Conservation (phyloP, 164 flowering plant genomes). For the Euptelea pleiosperma region DNA sequence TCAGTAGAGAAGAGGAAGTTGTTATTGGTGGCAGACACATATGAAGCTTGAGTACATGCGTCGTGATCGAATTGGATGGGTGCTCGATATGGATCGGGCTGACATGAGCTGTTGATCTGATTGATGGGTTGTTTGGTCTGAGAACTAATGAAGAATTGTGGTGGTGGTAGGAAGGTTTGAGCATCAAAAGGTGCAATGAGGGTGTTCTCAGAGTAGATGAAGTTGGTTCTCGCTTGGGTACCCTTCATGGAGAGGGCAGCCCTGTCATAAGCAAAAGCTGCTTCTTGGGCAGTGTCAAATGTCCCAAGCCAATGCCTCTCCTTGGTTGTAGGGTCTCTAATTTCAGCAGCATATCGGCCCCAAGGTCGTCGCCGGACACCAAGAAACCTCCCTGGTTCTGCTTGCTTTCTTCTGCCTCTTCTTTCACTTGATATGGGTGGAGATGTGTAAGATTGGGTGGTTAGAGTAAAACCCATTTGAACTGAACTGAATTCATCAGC, state of each 20-base stretch:
- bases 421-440: conserved; percentile 35
- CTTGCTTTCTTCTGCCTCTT: conserved; percentile 68
- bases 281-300: conserved; percentile 95
- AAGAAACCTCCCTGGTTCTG: conserved; percentile 86
- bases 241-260: conserved; percentile 98
- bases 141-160: conserved; percentile 21
- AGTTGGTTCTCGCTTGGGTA: conserved; percentile 89
- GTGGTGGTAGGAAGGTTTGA: conserved; percentile 34
- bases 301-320: conserved; percentile 98
- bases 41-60: conserved; percentile 14
- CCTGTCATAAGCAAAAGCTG: conserved; percentile 94
- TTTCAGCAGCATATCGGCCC: conserved; percentile 97
- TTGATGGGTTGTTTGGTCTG: conserved; percentile 14
- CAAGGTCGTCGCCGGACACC: conserved; percentile 92
- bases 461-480: conserved; percentile 43
- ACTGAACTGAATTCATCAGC: conserved; percentile 17
- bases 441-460: conserved; percentile 43
- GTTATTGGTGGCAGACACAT: conserved; percentile 19
- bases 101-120: conserved; percentile 17
- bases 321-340: conserved; percentile 89
- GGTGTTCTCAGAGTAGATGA: conserved; percentile 59
- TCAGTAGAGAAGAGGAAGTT: conserved; percentile 37
- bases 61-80: conserved; percentile 16
- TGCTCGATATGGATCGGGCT: conserved; percentile 8
- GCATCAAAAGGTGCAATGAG: conserved; percentile 43